Base-by-base conservation (phyloP, 1,139 yeast species). In the Sugiyamaella pinicola region DNA sequence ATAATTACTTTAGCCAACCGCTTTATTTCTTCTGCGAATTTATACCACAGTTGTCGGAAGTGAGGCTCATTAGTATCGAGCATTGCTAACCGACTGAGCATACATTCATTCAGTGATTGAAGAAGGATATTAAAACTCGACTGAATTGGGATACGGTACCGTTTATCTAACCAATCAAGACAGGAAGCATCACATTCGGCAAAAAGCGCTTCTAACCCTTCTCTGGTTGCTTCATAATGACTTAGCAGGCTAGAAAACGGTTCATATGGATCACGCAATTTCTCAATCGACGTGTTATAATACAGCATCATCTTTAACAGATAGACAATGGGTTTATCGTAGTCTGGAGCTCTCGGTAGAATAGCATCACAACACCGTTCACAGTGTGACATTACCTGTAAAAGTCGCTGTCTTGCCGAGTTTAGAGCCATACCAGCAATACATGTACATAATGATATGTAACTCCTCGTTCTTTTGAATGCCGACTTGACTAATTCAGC, bases 1-100 rank as follows among this genome's bases (percentile, higher is more conserved):
- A 81, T 69, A 35, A 78, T 37, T 19, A 52, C 42, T 8, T 13
- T 39, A 3, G 52, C 55, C 15, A 37, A 21, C 35, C 45, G 29
- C 24, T 47, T 37, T 19, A 47, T 44, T 31, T 52, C 52, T 13
- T 37, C 40, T 7, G 52, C 46, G 29, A 47, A 52, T 37, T 40
- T 48, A 18, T 43, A 41, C 49, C 51, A 52, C 33, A 43, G 38
- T 34, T 47, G 39, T 18, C 39, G 28, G 43, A 52, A 52, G 12
- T 47, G 51, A 7, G 49, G 47, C 26, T 43, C 49, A 15, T 17
- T 39, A 12, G 45, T 22, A 28, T 46, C 53, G 18, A 41, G 46
- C 35, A 49, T 37, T 8, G 51, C 45, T 10, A 52, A 28, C 17
- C 53, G 37, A 13, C 39, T 35, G 19, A 53, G n/a, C 49, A 53